Percentiles rank a stretch among this genome's conserved stretches.
Conservation (phyloP, 164 flowering plant genomes). For the Dillenia turbinata region DNA sequence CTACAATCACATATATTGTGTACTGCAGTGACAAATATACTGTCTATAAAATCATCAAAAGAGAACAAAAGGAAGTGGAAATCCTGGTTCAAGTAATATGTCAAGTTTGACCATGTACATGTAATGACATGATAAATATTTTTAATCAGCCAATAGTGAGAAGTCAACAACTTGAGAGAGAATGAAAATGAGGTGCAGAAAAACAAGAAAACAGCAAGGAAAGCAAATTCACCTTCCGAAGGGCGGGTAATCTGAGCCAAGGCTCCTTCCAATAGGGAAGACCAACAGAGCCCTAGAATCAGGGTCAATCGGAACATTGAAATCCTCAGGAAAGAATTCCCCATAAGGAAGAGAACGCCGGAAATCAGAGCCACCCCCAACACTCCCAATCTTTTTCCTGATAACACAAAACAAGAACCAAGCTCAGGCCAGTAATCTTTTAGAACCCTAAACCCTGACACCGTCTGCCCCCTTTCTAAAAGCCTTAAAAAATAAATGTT, state of each 20-base stretch:
- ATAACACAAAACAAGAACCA: background rate
- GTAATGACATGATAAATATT: background rate
- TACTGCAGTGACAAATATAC: too few species aligned
- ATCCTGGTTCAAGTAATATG: too few species aligned
- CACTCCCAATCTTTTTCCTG: background rate
- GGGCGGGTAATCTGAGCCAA: conserved; percentile 23
- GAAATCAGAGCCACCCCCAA: conserved; percentile 3
- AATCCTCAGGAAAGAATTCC: conserved; percentile 11
- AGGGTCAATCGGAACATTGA: conserved; percentile 10
- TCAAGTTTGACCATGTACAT: too few species aligned
- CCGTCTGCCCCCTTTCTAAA: too few species aligned
- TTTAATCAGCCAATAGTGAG: background rate
- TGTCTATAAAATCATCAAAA: too few species aligned
- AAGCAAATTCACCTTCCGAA: conserved; percentile 22
- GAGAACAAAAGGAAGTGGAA: too few species aligned
- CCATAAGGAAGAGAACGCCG: background rate
- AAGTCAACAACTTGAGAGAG: background rate
- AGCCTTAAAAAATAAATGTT: too few species aligned
- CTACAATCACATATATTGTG: too few species aligned
- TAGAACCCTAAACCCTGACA: too few species aligned
- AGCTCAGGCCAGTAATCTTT: background rate
- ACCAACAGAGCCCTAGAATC: conserved; percentile 12
- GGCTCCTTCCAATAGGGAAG: conserved; percentile 16
- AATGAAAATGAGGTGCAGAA: too few species aligned
- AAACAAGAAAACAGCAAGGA: background rate